A percentile compares a stretch with the other conserved stretches of the same genome.
phyloP scores from a whole-genome alignment of 805 yeast species.

The Metschnikowia matae region DNA sequence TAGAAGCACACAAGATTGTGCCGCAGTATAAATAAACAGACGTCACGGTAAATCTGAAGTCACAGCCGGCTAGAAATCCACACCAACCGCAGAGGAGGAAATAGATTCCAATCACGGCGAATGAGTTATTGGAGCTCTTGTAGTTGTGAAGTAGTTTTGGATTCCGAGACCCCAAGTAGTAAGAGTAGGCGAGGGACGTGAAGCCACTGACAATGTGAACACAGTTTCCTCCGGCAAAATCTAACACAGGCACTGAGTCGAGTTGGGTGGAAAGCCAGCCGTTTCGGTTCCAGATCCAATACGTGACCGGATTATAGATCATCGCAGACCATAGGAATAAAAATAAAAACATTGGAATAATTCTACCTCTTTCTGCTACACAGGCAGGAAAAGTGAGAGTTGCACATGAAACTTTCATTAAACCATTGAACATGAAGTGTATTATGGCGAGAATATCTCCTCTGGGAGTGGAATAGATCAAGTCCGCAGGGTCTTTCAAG shows the following conservation, averaged over 20 bases:
- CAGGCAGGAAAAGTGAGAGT: constrained; percentile 43
- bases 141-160: constrained; percentile 35
- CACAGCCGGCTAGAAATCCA: constrained; percentile 43
- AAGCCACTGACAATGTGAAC: constrained; percentile 45
- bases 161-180: constrained; percentile 40
- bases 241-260: constrained; percentile 33
- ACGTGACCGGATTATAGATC: constrained; percentile 41
- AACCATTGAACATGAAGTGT: constrained; percentile 39
- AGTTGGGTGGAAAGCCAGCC: constrained; percentile 41
- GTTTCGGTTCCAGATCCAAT: constrained; percentile 43
- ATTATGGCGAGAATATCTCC: constrained; percentile 34
- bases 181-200: constrained; percentile 41
- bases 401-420: constrained; percentile 37
- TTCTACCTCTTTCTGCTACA: constrained; percentile 41
- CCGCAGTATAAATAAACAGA: constrained; percentile 31
- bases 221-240: constrained; percentile 45
- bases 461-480: constrained; percentile 30
- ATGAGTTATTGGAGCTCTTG: constrained; percentile 32
- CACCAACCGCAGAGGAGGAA: constrained; percentile 35
- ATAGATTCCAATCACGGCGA: constrained; percentile 28
- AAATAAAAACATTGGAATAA: constrained; percentile 39
- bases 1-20: constrained; percentile 31
- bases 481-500: constrained; percentile 6
- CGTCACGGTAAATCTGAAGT: constrained; percentile 32
- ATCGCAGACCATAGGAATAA: constrained; percentile 37